These are phyloP conservation scores for Spathaspora hagerdaliae DNA, from an alignment of 805 yeast genomes.

Conservation along the genomic window DNA sequence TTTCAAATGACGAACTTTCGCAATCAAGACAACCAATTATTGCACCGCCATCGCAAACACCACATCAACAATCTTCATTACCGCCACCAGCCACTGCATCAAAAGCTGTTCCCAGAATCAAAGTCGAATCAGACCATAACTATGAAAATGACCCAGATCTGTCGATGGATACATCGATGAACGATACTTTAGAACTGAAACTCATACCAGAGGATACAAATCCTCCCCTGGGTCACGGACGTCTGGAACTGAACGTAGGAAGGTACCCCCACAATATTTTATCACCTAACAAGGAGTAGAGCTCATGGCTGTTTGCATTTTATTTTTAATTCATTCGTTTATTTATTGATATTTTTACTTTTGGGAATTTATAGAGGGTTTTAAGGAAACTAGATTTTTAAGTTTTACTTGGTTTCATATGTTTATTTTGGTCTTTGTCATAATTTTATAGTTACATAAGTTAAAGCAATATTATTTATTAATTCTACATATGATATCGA, in stretches of 20 bases:
- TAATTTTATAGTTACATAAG: too few relatives aligned
- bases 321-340: background rate
- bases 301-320: background rate
- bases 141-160: conserved; percentile 8
- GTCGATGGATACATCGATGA: conserved; percentile 11
- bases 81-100: background rate
- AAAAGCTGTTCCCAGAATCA: too few relatives aligned
- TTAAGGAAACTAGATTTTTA: too few relatives aligned
- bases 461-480: too few relatives aligned
- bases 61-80: background rate
- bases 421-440: too few relatives aligned
- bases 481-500: too few relatives aligned
- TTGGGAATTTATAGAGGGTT: too few relatives aligned
- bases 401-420: too few relatives aligned
- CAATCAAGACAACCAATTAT: background rate
- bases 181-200: background rate
- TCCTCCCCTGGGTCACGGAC: conserved; percentile 8
- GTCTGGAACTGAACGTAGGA: conserved; percentile 19
- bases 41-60: background rate
- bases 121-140: conserved; percentile 1
- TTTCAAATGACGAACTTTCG: conserved; percentile 1
- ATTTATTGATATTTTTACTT: too few relatives aligned
- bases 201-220: conserved; percentile 1
- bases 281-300: conserved; percentile 10
- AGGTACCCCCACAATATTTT: conserved; percentile 27